phyloP scores from a whole-genome alignment of 371 early-diverging fungal genomes.

The Synchytrium microbalum region DNA sequence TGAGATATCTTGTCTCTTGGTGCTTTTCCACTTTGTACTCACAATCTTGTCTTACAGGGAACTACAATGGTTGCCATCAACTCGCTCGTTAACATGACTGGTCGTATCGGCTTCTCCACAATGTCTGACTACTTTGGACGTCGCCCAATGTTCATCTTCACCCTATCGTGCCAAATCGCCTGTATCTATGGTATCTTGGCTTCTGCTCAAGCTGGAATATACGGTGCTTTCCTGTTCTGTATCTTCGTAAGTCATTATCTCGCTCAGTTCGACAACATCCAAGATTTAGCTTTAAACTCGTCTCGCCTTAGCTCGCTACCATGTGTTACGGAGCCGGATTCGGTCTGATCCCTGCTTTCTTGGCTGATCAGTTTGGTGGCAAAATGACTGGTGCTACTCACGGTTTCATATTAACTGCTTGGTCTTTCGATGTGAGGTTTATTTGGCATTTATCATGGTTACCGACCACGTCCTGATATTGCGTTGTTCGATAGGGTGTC shows the following conservation, averaged over 20 bases:
- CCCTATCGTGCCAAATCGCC: neutral
- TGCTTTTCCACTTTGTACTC: no score
- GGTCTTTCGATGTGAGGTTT: neutral
- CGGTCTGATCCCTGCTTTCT: constrained; percentile 53
- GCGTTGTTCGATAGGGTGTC: no score
- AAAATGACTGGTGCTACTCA: constrained; percentile 54
- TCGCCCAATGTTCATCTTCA: constrained; percentile 3
- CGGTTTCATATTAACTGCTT: constrained; percentile 25
- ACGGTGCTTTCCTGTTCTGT: constrained; percentile 30
- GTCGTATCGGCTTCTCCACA: constrained; percentile 4
- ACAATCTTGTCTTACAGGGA: no score
- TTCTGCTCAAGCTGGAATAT: neutral
- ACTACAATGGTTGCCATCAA: constrained; percentile 6
- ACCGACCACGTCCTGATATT: no score
- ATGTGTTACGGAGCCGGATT: constrained; percentile 41
- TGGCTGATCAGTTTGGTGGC: constrained; percentile 58
- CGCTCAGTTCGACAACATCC: no score
- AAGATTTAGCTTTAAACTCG: no score
- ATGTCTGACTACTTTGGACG: constrained; percentile 12
- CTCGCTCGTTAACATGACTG: constrained; percentile 3
- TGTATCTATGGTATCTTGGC: neutral
- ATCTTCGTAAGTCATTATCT: constrained; percentile 28
- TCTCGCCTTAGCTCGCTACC: no score
- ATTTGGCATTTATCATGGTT: no score
- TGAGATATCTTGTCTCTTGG: no score